Base-by-base conservation (phyloP, 2,329 filamentous ascomycete genomes). In the Colletotrichum siamense region DNA sequence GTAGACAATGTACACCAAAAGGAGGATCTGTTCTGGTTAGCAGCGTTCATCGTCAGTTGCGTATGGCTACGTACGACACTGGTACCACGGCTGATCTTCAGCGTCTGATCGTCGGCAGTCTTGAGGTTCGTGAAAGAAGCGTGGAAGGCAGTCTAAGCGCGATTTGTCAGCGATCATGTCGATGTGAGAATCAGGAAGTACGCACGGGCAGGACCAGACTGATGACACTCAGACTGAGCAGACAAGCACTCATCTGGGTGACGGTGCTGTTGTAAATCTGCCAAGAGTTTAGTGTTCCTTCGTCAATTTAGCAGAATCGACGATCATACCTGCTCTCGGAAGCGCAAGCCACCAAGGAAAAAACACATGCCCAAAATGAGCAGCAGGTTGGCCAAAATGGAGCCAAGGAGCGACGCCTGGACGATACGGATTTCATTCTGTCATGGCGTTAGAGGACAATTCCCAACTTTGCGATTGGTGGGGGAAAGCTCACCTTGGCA, bases 301-400 rank as follows among this genome's bases (percentile, higher is more conserved):
- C 28, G 18, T 22, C 59, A 22, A 18, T 44, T 39, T 22, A 24
- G 16, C 6, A 39, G n/a, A 16, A 10, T 10, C 13, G 15, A 13
- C 32, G 22, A 26, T 16, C 87, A 77, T 81, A 92, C 92, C 88
- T 98, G 96, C 87, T 98, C 96, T 83, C 94, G 94, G 84, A 92
- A 98, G 78, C 95, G 93, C 71, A 98, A 87, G 78, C 96, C 96
- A 81, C 96, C 96, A 28, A 98, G 86, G 69, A 98, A 90, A 84
- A 98, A 98, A 73, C 93, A 93, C 95, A 98, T 98, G 81, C 96
- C 96, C 80, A 98, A 87, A 82, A 98, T 98, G 77, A 98, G 90
- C 28, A 98, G 89, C 72, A 98, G 86, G 82, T 98, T 98, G 78
- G 96, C 94, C 79, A 98, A 87, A 80, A 98, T 98, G 3, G 95